These are phyloP conservation scores for Aspergillus sp. DNA, from an alignment of 2,329 filamentous ascomycete species.

Conservation along the genomic window DNA sequence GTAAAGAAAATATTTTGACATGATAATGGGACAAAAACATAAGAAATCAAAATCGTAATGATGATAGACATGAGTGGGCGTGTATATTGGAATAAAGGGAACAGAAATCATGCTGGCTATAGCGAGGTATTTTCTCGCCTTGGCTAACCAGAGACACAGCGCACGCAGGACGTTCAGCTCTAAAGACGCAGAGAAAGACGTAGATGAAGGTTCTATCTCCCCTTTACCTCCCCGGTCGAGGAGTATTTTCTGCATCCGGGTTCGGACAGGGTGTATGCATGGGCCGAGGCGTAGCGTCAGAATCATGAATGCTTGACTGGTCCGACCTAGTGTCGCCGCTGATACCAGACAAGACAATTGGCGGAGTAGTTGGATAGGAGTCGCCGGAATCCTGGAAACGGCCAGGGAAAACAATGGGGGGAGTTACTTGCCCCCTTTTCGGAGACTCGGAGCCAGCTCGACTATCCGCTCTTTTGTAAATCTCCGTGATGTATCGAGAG, in stretches of 20 bases:
- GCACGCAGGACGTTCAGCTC: not conserved
- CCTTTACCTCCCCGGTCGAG: constrained; percentile 25
- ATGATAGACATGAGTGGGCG: not conserved
- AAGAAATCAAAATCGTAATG: constrained; percentile 22
- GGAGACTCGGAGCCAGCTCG: constrained; percentile 11
- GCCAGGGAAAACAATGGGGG: constrained; percentile 25
- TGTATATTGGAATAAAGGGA: not conserved
- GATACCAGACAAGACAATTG: constrained; percentile 22
- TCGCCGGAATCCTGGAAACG: not conserved
- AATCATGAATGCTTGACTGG: constrained; percentile 26
- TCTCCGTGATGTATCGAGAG: constrained; percentile 11
- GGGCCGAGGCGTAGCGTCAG: constrained; percentile 36
- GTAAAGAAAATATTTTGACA: constrained; percentile 24
- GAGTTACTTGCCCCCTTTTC: constrained; percentile 31
- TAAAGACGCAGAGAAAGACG: constrained; percentile 1
- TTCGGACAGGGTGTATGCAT: constrained; percentile 29
- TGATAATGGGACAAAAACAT: constrained; percentile 20
- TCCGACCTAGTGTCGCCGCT: constrained; percentile 15
- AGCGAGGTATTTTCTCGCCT: too few relatives aligned
- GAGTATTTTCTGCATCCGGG: constrained; percentile 27
- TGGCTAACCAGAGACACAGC: not conserved
- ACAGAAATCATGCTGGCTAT: not conserved
- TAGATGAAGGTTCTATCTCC: constrained; percentile 10
- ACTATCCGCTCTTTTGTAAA: constrained; percentile 1
- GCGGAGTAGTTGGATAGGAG: constrained; percentile 19